Evolutionary conservation across 352 stramenopile species (phyloP), one percentile per base, ranked within the genome.

Genomic region (Peronosclerospora sorghi): DNA sequence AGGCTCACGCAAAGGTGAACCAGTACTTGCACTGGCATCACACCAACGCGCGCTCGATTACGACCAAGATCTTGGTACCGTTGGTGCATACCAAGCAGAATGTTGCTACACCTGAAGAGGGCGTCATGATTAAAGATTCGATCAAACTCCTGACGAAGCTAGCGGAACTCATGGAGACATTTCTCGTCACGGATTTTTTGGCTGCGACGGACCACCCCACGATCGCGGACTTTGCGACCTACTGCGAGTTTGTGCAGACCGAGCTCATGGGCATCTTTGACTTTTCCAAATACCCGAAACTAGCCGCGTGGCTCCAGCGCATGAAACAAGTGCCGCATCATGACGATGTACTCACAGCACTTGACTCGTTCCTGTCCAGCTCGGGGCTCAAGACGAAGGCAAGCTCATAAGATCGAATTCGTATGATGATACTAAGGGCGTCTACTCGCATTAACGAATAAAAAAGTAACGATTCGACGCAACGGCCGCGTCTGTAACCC

Each of bases 11-110:
- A 35, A 85, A 85, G 55, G 49, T 85, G 24, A 70, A 85, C 60
- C 54, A 85, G 58, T 81, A 77, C 38, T 58, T 85, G 32, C 62
- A 78, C 64, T 86, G 73, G 73, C 73, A 86, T 53, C 73, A 86
- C 70, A 78, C 61, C 39, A 73, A 68, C 51, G 51, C 47, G 30
- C 72, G 72, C 15, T 29, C 56, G 19, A 70, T 70, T 48, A 80
- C 72, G 29, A 28, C 50, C 19, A 47, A 68, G n/a, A 48, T 83
- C 10, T 35, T 83, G 12, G 56, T 64, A 35, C 65, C 67, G 29
- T 44, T 62, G 18, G 41, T 76, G 39, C 54, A 61, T 32, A 49
- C 46, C n/a, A 64, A 62, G 40, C 34, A 54, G 41, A 55, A 52
- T 35, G 48, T 24, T 23, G 55, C 12, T 24, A 78, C 48, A 0